phyloP scores from a whole-genome alignment of 805 yeast genomes.

The Ogataea glucozyma region DNA sequence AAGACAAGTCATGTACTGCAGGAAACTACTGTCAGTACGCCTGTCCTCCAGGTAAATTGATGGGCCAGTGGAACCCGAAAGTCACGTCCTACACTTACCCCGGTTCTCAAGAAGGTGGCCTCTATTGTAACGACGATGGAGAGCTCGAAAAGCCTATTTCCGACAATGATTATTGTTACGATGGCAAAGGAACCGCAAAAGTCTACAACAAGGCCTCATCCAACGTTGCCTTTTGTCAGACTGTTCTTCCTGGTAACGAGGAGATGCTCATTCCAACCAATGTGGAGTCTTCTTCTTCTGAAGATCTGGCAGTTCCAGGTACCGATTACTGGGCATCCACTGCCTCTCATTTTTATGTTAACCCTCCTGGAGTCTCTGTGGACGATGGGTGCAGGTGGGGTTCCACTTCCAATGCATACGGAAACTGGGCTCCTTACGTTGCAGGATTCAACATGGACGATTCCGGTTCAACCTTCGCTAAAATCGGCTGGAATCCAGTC shows the following conservation, averaged over 20 bases:
- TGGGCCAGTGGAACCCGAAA: slow-evolving; percentile 85
- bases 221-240: slow-evolving; percentile 84
- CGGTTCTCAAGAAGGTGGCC: slow-evolving; percentile 78
- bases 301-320: slow-evolving; percentile 79
- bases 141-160: slow-evolving; percentile 60
- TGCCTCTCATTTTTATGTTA: slow-evolving; percentile 83
- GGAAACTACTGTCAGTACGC: slow-evolving; percentile 92
- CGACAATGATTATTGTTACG: slow-evolving; percentile 63
- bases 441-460: slow-evolving; percentile 86
- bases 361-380: slow-evolving; percentile 78
- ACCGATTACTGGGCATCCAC: slow-evolving; percentile 82
- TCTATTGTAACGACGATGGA: slow-evolving; percentile 74
- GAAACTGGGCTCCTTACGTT: slow-evolving; percentile 94
- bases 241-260: slow-evolving; percentile 92
- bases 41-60: slow-evolving; percentile 82
- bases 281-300: slow-evolving; percentile 49
- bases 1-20: slow-evolving; percentile 68
- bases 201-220: slow-evolving; percentile 52
- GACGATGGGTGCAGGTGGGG: slow-evolving; percentile 89
- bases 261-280: slow-evolving; percentile 89
- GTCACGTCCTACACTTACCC: slow-evolving; percentile 76
- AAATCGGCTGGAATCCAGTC: slow-evolving; percentile 90
- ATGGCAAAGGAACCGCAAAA: slow-evolving; percentile 77
- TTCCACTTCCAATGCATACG: slow-evolving; percentile 59
- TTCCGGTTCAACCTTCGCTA: slow-evolving; percentile 70